A percentile compares a stretch with the other conserved stretches of the same genome.
phyloP scores from a whole-genome alignment of 495 filamentous ascomycete genomes.

The Trichoderma orchidacearum region DNA sequence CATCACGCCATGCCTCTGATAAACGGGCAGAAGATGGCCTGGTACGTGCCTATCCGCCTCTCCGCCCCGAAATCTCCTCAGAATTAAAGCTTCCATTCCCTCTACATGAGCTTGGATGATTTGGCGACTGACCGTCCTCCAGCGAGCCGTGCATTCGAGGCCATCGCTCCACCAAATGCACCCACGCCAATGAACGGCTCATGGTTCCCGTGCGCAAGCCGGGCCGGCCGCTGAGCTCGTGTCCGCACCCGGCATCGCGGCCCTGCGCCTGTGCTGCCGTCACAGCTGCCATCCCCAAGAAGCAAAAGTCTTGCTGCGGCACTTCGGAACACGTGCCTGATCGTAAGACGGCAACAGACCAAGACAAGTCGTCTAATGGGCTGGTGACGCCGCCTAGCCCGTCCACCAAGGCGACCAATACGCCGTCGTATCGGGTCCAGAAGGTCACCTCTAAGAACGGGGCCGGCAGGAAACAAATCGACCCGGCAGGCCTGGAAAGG shows the following conservation, averaged over 20 bases:
- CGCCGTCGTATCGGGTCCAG: conserved; percentile 24
- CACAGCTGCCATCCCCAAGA: conserved; percentile 38
- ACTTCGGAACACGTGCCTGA: conserved; percentile 1
- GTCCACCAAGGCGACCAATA: background rate
- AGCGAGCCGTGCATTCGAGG: conserved; percentile 79
- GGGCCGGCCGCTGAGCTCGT: conserved; percentile 62
- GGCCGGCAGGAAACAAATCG: conserved; percentile 27
- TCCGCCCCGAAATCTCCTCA: background rate
- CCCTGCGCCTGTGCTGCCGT: conserved; percentile 33
- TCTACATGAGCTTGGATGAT: too few species aligned
- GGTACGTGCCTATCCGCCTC: conserved; percentile 23
- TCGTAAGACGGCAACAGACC: conserved; percentile 4
- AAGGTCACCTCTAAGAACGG: conserved; percentile 18
- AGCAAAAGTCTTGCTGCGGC: conserved; percentile 34
- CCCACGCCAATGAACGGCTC: conserved; percentile 54
- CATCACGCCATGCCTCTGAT: conserved; percentile 37
- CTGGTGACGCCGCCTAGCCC: conserved; percentile 4
- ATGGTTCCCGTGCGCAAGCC: conserved; percentile 73
- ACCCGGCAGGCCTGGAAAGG: conserved; percentile 24
- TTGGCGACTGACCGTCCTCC: background rate
- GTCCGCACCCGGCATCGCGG: conserved; percentile 54
- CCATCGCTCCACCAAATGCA: conserved; percentile 75
- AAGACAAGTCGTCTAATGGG: conserved; percentile 12
- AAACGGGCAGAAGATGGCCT: conserved; percentile 45
- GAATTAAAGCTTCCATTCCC: background rate